Conservation (phyloP, 441 rosid species). For the Francoa sonchifolia region DNA sequence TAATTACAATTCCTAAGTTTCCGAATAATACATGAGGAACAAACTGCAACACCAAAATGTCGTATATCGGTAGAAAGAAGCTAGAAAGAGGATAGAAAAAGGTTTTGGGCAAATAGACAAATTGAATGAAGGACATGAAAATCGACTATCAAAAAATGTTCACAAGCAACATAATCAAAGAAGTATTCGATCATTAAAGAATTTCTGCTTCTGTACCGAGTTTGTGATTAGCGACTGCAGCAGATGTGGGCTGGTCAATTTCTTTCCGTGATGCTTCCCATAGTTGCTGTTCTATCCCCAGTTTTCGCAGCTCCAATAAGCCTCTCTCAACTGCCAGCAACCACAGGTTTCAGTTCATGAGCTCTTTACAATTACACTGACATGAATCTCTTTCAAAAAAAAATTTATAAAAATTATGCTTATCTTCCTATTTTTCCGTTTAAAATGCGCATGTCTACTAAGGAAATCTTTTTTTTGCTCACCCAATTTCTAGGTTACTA, state of each 20-base stretch:
- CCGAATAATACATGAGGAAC: too few species aligned
- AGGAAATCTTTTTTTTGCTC: too few species aligned
- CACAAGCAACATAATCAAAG: not conserved
- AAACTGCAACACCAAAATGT: too few species aligned
- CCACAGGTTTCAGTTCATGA: not conserved
- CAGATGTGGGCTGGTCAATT: conserved; percentile 31
- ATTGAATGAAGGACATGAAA: not conserved
- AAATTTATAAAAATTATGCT: not conserved
- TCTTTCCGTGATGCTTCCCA: conserved; percentile 96
- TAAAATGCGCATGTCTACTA: not conserved
- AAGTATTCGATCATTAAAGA: conserved; percentile 7
- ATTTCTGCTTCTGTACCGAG: conserved; percentile 22
- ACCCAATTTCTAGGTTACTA: too few species aligned
- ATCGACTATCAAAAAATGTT: not conserved
- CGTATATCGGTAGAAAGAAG: too few species aligned
- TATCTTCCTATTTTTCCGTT: not conserved
- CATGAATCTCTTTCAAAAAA: not conserved
- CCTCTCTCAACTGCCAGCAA: conserved; percentile 68
- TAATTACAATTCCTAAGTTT: too few species aligned
- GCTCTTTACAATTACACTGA: not conserved
- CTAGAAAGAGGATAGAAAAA: too few species aligned
- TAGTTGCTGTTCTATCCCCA: conserved; percentile 80
- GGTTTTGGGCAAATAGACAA: too few species aligned
- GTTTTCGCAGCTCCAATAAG: conserved; percentile 66
- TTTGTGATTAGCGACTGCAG: conserved; percentile 22